phyloP scores from a whole-genome alignment of 768 basidiomycete genomes.

The Boletus subcaerulescens region DNA sequence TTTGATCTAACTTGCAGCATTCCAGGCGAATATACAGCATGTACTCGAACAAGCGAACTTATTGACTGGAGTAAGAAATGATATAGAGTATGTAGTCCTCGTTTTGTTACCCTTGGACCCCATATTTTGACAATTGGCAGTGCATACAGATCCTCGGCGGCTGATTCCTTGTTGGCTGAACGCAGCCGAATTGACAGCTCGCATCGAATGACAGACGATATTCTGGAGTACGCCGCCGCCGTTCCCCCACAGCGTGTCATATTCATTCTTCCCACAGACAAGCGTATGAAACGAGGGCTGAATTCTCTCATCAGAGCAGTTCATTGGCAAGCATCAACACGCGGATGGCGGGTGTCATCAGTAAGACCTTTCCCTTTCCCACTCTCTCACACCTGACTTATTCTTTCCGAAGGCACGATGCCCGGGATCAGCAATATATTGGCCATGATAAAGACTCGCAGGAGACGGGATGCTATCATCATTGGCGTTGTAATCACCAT shows the following conservation, averaged over 20 bases:
- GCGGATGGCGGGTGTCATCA: slow-evolving; percentile 79
- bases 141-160: slow-evolving; percentile 86
- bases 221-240: slow-evolving; percentile 64
- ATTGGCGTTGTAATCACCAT: slow-evolving; percentile 86
- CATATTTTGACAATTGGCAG: slow-evolving; percentile 38
- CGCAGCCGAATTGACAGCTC: slow-evolving; percentile 87
- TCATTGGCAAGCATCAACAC: slow-evolving; percentile 77
- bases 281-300: slow-evolving; percentile 94
- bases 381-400: background rate
- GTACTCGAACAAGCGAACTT: slow-evolving; percentile 87
- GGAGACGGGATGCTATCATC: slow-evolving; percentile 87
- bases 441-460: slow-evolving; percentile 87
- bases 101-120: background rate
- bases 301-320: slow-evolving; percentile 80
- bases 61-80: slow-evolving; percentile 87
- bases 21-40: slow-evolving; percentile 71
- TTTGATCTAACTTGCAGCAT: background rate
- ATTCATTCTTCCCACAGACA: slow-evolving; percentile 51
- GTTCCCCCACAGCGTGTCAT: background rate
- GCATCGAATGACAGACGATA: slow-evolving; percentile 91
- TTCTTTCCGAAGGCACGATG: slow-evolving; percentile 58
- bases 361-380: slow-evolving; percentile 40
- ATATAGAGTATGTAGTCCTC: slow-evolving; percentile 74
- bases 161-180: slow-evolving; percentile 86
- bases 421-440: slow-evolving; percentile 94